A percentile compares a stretch with the other conserved stretches of the same genome.
Conservation (phyloP, 371 early-diverging fungal species). For the Phascolomyces articulosus region DNA sequence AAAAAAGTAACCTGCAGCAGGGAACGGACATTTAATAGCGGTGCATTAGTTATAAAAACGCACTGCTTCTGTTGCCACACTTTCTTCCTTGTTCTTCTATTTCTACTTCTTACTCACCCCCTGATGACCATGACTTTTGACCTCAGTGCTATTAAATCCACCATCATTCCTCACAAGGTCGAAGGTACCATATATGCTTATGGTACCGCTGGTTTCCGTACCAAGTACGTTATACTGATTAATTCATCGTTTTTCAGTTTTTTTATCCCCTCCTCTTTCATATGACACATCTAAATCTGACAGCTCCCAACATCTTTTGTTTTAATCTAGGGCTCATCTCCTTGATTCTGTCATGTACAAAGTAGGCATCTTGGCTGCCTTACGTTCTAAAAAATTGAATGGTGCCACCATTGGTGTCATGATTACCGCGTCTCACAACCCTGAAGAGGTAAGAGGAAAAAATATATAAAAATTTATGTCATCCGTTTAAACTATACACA, state of each 20-base stretch:
- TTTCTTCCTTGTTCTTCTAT: not conserved
- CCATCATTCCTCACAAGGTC: slow-evolving; percentile 35
- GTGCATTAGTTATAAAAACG: not conserved
- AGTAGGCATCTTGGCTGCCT: slow-evolving; percentile 90
- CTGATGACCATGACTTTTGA: slow-evolving; percentile 31
- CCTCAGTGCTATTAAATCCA: slow-evolving; percentile 33
- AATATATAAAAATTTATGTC: too few relatives aligned
- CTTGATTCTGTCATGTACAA: slow-evolving; percentile 94
- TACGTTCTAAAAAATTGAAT: slow-evolving; percentile 87
- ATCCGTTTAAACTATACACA: too few relatives aligned
- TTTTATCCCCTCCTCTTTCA: not conserved
- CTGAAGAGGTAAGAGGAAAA: slow-evolving; percentile 67
- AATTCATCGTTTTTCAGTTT: not conserved
- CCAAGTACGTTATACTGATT: slow-evolving; percentile 58
- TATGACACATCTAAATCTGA: not conserved
- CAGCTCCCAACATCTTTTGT: not conserved
- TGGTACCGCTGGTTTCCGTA: slow-evolving; percentile 98
- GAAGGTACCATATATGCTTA: slow-evolving; percentile 69
- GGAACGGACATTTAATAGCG: too few relatives aligned
- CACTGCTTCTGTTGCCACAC: not conserved
- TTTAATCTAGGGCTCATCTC: slow-evolving; percentile 68
- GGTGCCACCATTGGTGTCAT: slow-evolving; percentile 96
- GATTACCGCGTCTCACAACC: slow-evolving; percentile 99
- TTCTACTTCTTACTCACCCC: not conserved
- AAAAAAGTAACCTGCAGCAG: too few relatives aligned